phyloP scores from a whole-genome alignment of 2,329 filamentous ascomycete species.

The Whalleya microplaca region DNA sequence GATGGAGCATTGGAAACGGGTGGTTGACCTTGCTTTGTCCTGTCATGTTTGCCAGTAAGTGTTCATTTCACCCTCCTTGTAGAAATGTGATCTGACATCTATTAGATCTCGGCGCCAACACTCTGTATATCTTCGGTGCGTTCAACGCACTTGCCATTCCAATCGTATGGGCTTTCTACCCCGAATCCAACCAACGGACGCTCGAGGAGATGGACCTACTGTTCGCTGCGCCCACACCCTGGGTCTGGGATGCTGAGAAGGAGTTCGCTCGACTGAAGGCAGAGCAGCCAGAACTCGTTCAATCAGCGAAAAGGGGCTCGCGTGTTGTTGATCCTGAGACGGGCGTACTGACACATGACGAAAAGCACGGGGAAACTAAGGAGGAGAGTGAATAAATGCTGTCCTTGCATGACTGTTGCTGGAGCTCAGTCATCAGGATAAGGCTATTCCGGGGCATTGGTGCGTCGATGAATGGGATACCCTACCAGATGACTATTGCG shows the following conservation, averaged over 20 bases:
- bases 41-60: constrained; percentile 36
- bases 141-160: constrained; percentile 68
- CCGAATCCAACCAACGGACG: constrained; percentile 73
- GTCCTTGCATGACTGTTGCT: neutral
- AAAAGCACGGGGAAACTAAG: constrained; percentile 4
- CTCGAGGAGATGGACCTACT: constrained; percentile 77
- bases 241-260: constrained; percentile 72
- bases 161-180: constrained; percentile 75
- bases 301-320: constrained; percentile 36
- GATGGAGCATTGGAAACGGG: constrained; percentile 77
- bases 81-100: constrained; percentile 7
- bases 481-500: no score
- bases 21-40: constrained; percentile 47
- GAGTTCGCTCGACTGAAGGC: constrained; percentile 65
- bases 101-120: constrained; percentile 66
- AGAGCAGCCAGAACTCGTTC: constrained; percentile 57
- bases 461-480: neutral
- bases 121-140: constrained; percentile 73
- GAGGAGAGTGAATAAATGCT: constrained; percentile 16
- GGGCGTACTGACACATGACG: constrained; percentile 15
- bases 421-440: neutral
- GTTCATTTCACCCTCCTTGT: constrained; percentile 16
- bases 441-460: neutral
- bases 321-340: constrained; percentile 35
- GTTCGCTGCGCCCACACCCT: constrained; percentile 68